Evolutionary conservation across 2,329 filamentous ascomycete genomes (phyloP).

Genomic region (Ceratocystis variospora): DNA sequence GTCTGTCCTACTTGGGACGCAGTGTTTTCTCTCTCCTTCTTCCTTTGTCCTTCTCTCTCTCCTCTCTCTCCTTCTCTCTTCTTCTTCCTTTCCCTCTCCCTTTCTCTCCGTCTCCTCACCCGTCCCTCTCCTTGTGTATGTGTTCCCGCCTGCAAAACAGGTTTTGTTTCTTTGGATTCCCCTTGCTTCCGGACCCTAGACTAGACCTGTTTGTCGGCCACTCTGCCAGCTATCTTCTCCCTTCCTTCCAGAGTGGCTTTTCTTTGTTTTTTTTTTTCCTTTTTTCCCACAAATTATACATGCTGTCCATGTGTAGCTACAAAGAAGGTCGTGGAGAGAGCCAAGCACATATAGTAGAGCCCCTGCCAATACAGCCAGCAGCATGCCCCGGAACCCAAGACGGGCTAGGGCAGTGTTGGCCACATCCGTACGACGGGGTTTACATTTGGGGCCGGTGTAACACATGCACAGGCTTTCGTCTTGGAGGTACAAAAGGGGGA

Average conservation of each 20-base stretch:
- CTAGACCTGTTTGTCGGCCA: not conserved
- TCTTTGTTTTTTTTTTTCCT: not conserved
- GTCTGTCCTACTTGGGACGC: not conserved
- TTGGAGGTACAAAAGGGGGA: not conserved
- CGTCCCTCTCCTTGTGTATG: not conserved
- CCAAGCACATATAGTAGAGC: not conserved
- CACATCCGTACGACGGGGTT: not conserved
- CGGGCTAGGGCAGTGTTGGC: not conserved
- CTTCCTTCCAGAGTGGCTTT: not conserved
- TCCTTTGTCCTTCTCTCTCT: too few species aligned
- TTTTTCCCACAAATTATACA: not conserved
- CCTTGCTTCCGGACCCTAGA: not conserved
- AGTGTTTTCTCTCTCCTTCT: too few species aligned
- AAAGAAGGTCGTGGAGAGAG: not conserved
- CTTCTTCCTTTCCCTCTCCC: too few species aligned
- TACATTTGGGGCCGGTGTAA: not conserved
- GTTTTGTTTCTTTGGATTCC: not conserved
- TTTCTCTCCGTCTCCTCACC: too few species aligned
- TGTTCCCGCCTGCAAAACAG: not conserved
- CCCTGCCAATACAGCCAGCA: not conserved
- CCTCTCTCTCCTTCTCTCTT: too few species aligned
- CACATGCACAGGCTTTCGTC: not conserved
- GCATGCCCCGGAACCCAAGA: not conserved
- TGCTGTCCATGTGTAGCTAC: too few species aligned
- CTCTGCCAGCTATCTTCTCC: not conserved